Evolutionary conservation across 371 early-diverging fungal species (phyloP), one percentile per base, ranked within the genome.

Genomic region (Entomophthora muscae): DNA sequence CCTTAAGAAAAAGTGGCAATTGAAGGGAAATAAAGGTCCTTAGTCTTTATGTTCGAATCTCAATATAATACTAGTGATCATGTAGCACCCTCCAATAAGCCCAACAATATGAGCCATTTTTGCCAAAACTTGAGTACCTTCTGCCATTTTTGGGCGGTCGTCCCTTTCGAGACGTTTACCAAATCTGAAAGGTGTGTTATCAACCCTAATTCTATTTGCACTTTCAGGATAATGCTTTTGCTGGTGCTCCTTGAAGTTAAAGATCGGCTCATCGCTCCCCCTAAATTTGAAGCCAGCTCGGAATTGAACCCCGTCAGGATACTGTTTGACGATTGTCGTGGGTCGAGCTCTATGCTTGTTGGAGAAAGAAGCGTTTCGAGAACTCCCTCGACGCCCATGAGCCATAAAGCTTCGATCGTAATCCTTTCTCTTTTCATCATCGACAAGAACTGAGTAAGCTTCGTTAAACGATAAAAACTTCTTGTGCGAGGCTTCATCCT

Each of bases 391-490:
- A 22, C 3, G 3, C n/a, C n/a, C n/a, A n/a, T n/a, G n/a, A 32
- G 23, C 5, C 42, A 32, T 61, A 51, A 61, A 61, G 27, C 29
- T 61, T 3, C 74, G 71, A 71, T 95, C 95, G 68, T 95, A 92
- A 32, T 85, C 82, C n/a, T 74, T 72, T 51, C 92, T 74, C 54
- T 73, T 82, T 0, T 73, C 71, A 24, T 85, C 91, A 69, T 89
- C 79, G 32, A 83, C 77, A 17, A 95, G 75, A 0, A 83, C 70
- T 1, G 87, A 83, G 76, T 95, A 92, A 0, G 95, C 92, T 69
- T 93, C 89, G 66, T 79, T 88, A 62, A 92, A 82, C 59, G 83
- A 73, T 13, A 92, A 68, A 67, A 95, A 95, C 63, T 73, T 71
- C 3, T 70, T 56, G 64, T 85, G 83, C 1, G 83, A 83, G 32